Conservation (phyloP, 495 filamentous ascomycete genomes). For the Chaetomium cochliodes region DNA sequence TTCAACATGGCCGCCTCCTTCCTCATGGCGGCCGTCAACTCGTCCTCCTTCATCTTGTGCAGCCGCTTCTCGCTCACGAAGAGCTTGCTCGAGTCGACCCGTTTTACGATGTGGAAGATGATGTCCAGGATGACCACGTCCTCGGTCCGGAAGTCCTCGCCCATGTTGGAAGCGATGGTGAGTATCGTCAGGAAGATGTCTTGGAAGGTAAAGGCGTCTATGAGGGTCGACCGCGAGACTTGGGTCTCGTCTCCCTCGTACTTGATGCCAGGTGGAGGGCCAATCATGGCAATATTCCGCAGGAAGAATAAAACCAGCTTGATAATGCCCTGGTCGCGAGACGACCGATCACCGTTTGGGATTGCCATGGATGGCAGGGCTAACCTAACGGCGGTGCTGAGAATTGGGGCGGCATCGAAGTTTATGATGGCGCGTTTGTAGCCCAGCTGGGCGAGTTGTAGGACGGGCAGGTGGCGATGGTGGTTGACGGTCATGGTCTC, state of each 20-base stretch:
- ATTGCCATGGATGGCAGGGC: conserved; percentile 86
- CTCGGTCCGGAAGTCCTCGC: conserved; percentile 85
- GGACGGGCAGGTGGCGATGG: conserved; percentile 81
- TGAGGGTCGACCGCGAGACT: conserved; percentile 80
- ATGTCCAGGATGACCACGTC: conserved; percentile 85
- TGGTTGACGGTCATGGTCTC: conserved; percentile 88
- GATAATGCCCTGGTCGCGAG: conserved; percentile 88
- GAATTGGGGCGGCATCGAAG: conserved; percentile 68
- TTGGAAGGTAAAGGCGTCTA: conserved; percentile 84
- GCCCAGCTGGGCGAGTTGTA: conserved; percentile 79
- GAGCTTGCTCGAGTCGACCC: conserved; percentile 78
- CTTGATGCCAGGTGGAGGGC: conserved; percentile 57
- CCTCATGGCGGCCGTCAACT: conserved; percentile 68
- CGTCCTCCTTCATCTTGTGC: conserved; percentile 62
- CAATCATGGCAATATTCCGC: conserved; percentile 83
- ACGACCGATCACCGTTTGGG: conserved; percentile 68
- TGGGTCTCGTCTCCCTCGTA: conserved; percentile 77
- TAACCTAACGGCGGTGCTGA: conserved; percentile 74
- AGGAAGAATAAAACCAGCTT: conserved; percentile 86
- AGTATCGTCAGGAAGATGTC: conserved; percentile 84
- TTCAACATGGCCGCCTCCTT: conserved; percentile 80
- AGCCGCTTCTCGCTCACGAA: conserved; percentile 79
- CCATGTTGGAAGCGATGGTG: conserved; percentile 84
- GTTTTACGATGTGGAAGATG: conserved; percentile 87
- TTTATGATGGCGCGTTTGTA: conserved; percentile 90